phyloP scores from a whole-genome alignment of 2,329 filamentous ascomycete genomes.

The Plectosphaerella plurivora region DNA sequence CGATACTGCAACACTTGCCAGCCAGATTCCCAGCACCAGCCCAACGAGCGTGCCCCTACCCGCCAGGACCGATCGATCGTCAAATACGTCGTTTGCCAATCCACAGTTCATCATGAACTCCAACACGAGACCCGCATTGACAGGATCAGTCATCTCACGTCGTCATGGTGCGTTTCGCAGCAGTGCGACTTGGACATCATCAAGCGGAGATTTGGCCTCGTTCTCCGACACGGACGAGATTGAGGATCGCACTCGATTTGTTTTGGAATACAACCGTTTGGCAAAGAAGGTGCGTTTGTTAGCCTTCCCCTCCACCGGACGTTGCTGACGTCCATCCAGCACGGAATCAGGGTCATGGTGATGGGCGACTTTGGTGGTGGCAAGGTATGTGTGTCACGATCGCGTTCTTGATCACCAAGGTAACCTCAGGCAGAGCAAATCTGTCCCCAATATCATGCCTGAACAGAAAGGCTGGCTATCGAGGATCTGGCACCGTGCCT shows the following conservation, averaged over 20 bases:
- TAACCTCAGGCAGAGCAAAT: conserved; percentile 1
- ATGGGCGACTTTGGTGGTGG: conserved; percentile 26
- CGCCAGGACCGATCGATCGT: background rate
- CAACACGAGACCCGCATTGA: conserved; percentile 13
- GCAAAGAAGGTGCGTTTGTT: conserved; percentile 47
- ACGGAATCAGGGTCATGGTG: conserved; percentile 43
- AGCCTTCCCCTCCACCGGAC: background rate
- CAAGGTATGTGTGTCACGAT: background rate
- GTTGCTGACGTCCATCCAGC: conserved; percentile 29
- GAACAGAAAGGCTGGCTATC: conserved; percentile 32
- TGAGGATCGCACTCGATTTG: conserved; percentile 41
- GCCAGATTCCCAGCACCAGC: conserved; percentile 6
- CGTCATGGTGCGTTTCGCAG: conserved; percentile 23
- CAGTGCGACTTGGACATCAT: conserved; percentile 55
- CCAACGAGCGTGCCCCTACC: conserved; percentile 8
- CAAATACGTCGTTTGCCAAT: background rate
- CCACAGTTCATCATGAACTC: conserved; percentile 1
- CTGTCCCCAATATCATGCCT: conserved; percentile 6
- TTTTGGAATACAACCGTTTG: conserved; percentile 56
- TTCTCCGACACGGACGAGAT: conserved; percentile 45
- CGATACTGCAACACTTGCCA: conserved; percentile 5
- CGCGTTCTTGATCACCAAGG: background rate
- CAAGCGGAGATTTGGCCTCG: conserved; percentile 43
- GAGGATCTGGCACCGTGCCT: conserved; percentile 23
- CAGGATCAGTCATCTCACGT: conserved; percentile 9